Conservation (phyloP, 768 basidiomycete species). For the Termitomyces sp. region DNA sequence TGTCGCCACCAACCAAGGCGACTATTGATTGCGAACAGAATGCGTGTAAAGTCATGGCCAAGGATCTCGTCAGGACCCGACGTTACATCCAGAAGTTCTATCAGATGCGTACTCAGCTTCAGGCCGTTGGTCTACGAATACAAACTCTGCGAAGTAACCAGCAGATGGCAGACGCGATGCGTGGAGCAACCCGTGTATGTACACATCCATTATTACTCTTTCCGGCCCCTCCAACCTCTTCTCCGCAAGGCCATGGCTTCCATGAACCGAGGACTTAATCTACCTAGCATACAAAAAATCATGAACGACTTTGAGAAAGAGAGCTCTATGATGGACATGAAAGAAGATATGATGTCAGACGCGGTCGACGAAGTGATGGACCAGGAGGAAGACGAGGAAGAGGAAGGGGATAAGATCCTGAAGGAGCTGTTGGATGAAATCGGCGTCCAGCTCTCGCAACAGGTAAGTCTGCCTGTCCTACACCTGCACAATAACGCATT, state of each 20-base stretch:
- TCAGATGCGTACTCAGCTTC: slow-evolving; percentile 97
- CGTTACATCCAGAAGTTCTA: slow-evolving; percentile 98
- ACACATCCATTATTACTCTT: neutral
- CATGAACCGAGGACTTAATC: slow-evolving; percentile 95
- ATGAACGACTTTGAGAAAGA: slow-evolving; percentile 99
- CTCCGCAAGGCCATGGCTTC: slow-evolving; percentile 89
- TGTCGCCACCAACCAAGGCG: slow-evolving; percentile 2
- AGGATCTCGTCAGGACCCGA: slow-evolving; percentile 94
- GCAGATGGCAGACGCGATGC: slow-evolving; percentile 99
- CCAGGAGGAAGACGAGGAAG: slow-evolving; percentile 94
- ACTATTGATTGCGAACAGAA: slow-evolving; percentile 49
- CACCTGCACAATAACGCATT: slow-evolving; percentile 6
- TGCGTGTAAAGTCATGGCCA: slow-evolving; percentile 99
- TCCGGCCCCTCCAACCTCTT: neutral
- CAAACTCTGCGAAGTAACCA: slow-evolving; percentile 96
- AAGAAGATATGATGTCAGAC: slow-evolving; percentile 99
- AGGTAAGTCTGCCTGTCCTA: slow-evolving; percentile 35
- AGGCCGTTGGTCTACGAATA: slow-evolving; percentile 92
- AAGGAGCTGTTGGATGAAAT: slow-evolving; percentile 97
- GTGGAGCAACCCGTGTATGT: slow-evolving; percentile 90
- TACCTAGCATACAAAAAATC: slow-evolving; percentile 91
- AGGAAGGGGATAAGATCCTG: slow-evolving; percentile 92
- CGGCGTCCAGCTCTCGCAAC: slow-evolving; percentile 85
- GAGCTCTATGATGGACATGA: slow-evolving; percentile 99
- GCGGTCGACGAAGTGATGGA: slow-evolving; percentile 90